Percentiles rank a stretch among this genome's conserved stretches.
Conservation (phyloP, 306 rosid species). For the Castanea sativa region DNA sequence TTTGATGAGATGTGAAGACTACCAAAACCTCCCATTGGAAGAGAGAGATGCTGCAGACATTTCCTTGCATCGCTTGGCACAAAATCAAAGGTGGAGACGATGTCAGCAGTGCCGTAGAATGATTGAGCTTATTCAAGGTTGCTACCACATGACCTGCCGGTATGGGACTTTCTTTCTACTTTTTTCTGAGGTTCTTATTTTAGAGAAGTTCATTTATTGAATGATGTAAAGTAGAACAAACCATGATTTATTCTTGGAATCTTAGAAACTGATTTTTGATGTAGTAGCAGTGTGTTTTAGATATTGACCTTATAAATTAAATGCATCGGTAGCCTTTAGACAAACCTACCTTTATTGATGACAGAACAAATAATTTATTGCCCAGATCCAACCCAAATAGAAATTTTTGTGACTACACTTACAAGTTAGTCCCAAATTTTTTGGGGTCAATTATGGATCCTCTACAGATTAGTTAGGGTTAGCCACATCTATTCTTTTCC, state of each 20-base stretch:
- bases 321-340: neutral
- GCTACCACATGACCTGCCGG: slow-evolving; percentile 95
- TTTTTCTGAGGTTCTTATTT: neutral
- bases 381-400: neutral
- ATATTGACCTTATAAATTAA: neutral
- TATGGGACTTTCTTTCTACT: slow-evolving; percentile 35
- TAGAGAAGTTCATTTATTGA: neutral
- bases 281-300: neutral
- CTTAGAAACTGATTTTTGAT: neutral
- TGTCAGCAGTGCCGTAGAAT: slow-evolving; percentile 85
- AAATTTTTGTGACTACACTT: neutral
- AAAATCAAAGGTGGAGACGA: slow-evolving; percentile 78
- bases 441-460: no score
- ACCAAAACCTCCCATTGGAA: slow-evolving; percentile 64
- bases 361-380: neutral
- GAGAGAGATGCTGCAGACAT: slow-evolving; percentile 78
- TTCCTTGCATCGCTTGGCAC: slow-evolving; percentile 70
- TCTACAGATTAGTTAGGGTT: neutral
- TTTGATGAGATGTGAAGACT: slow-evolving; percentile 82
- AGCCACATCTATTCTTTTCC: neutral
- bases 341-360: neutral
- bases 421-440: neutral
- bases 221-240: neutral
- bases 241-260: neutral
- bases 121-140: slow-evolving; percentile 87